Percentiles rank a stretch among this genome's conserved stretches.
phyloP scores from a whole-genome alignment of 2,329 filamentous ascomycete genomes.

The Podosphaera xanthii region DNA sequence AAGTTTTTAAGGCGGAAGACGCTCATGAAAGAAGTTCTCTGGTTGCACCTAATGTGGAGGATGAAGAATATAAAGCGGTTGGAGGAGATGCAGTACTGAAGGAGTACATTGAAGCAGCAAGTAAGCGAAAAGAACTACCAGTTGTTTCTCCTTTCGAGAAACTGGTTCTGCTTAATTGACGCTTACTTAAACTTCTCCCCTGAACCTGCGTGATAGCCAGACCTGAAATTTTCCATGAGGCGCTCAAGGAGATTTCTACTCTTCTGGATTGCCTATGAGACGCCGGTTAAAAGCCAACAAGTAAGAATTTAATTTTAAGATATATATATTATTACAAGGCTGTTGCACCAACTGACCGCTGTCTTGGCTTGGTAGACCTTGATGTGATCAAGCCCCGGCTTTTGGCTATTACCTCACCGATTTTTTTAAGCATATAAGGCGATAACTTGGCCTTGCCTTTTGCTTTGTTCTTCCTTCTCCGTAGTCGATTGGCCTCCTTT shows the following conservation, averaged over 20 bases:
- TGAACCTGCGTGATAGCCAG: not conserved
- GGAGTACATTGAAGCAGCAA: constrained; percentile 14
- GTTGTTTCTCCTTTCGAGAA: constrained; percentile 20
- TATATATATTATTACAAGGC: constrained; percentile 12
- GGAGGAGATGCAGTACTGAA: constrained; percentile 16
- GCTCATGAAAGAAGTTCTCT: constrained; percentile 7
- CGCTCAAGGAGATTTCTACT: constrained; percentile 5
- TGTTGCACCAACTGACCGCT: constrained; percentile 3
- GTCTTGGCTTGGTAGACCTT: not conserved
- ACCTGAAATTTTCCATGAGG: not conserved
- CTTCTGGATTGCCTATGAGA: constrained; percentile 4
- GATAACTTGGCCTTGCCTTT: constrained; percentile 15
- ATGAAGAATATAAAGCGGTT: constrained; percentile 11
- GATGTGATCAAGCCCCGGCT: constrained; percentile 5
- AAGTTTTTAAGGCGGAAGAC: constrained; percentile 36
- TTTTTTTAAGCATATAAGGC: constrained; percentile 13
- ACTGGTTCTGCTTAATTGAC: constrained; percentile 18
- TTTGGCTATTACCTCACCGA: constrained; percentile 15
- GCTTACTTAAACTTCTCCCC: constrained; percentile 4
- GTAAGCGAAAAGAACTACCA: constrained; percentile 13
- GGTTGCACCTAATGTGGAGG: constrained; percentile 8
- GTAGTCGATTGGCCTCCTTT: constrained; percentile 13
- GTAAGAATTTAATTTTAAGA: constrained; percentile 9
- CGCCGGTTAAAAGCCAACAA: constrained; percentile 8
- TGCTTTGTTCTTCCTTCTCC: constrained; percentile 12